These are phyloP conservation scores for Simmondsia chinensis DNA, from an alignment of 148 eudicot genomes.

Conservation along the genomic window DNA sequence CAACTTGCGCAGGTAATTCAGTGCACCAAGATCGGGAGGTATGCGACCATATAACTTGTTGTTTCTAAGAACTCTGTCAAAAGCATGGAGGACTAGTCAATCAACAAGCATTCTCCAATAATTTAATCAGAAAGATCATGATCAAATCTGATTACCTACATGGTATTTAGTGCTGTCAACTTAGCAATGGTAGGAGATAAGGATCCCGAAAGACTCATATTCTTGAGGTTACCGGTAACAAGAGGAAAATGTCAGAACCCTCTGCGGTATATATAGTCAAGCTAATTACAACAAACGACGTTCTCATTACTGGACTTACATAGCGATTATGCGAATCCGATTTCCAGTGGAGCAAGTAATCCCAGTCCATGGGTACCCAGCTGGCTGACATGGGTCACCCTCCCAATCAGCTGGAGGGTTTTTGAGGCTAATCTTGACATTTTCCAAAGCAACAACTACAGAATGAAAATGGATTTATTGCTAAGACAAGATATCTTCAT, in stretches of 20 bases:
- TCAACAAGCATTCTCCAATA: conserved; percentile 3
- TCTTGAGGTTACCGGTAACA: conserved; percentile 53
- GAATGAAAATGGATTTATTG: conserved; percentile 11
- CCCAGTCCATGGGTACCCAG: conserved; percentile 82
- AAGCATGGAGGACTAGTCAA: conserved; percentile 9
- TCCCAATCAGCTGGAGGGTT: conserved; percentile 84
- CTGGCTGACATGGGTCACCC: conserved; percentile 97
- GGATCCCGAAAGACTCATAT: conserved; percentile 71
- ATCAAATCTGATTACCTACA: conserved; percentile 37
- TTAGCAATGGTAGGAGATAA: conserved; percentile 59
- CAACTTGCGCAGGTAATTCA: conserved; percentile 51
- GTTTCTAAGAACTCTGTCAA: conserved; percentile 61
- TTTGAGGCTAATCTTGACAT: conserved; percentile 33
- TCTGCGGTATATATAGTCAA: too few species aligned
- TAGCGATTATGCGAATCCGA: conserved; percentile 49
- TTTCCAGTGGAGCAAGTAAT: conserved; percentile 63
- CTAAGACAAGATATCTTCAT: background rate
- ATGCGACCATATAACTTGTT: conserved; percentile 65
- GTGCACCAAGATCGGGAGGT: conserved; percentile 45
- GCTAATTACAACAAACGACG: too few species aligned
- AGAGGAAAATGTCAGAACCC: too few species aligned
- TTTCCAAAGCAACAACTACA: conserved; percentile 57
- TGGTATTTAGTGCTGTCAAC: conserved; percentile 59
- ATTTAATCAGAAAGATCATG: background rate
- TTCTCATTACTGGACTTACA: conserved; percentile 80